phyloP scores from a whole-genome alignment of 2,329 filamentous ascomycete species.

The Pezicula rhizophila region DNA sequence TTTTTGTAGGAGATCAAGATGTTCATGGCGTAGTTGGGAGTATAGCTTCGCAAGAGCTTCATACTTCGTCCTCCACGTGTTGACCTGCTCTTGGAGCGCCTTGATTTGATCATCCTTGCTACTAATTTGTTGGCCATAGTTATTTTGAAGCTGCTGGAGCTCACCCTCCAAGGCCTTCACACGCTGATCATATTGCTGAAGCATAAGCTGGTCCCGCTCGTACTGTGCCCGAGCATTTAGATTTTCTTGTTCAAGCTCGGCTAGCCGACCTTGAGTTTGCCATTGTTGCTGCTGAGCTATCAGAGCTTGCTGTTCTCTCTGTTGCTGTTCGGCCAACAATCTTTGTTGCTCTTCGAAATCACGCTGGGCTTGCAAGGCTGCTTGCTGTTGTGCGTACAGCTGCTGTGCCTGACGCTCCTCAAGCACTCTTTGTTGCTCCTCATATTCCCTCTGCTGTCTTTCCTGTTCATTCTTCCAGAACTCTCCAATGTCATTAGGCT shows the following conservation, averaged over 20 bases:
- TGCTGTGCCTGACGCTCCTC: constrained; percentile 82
- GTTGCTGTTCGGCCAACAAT: constrained; percentile 79
- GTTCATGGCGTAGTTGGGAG: constrained; percentile 90
- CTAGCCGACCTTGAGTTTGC: constrained; percentile 92
- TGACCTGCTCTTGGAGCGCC: constrained; percentile 91
- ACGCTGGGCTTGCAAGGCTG: constrained; percentile 76
- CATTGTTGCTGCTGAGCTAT: constrained; percentile 83
- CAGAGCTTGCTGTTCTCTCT: constrained; percentile 83
- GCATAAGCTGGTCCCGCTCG: constrained; percentile 92
- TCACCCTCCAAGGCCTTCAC: constrained; percentile 91
- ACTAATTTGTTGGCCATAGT: constrained; percentile 74
- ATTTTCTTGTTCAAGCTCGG: constrained; percentile 92
- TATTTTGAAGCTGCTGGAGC: constrained; percentile 73
- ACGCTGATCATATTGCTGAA: constrained; percentile 91
- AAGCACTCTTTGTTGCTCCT: constrained; percentile 83
- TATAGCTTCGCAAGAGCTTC: constrained; percentile 95
- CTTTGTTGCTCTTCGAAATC: constrained; percentile 98
- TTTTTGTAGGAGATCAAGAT: constrained; percentile 89
- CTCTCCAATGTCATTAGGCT: constrained; percentile 91
- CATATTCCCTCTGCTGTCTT: constrained; percentile 88
- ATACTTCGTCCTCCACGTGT: constrained; percentile 96
- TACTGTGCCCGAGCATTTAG: constrained; percentile 91
- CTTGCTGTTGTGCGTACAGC: constrained; percentile 73
- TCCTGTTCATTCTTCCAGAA: constrained; percentile 96
- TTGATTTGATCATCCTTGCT: constrained; percentile 95